phyloP scores from a whole-genome alignment of 495 filamentous ascomycete species.

The Talaromyces wortmannii region DNA sequence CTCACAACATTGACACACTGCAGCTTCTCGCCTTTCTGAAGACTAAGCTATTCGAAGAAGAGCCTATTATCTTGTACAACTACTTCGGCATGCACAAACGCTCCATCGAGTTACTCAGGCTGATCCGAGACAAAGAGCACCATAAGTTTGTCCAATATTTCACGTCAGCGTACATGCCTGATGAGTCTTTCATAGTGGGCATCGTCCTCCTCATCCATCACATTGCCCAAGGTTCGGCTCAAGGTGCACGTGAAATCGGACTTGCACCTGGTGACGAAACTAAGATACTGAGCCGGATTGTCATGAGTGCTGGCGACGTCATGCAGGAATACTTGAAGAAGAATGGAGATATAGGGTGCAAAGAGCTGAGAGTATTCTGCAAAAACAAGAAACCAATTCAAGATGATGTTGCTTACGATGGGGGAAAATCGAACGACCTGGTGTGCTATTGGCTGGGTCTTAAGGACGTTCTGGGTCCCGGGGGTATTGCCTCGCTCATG shows the following conservation, averaged over 20 bases:
- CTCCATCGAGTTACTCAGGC: slow-evolving; percentile 18
- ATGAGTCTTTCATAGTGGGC: slow-evolving; percentile 20
- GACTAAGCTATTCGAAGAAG: slow-evolving; percentile 18
- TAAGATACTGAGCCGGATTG: slow-evolving; percentile 14
- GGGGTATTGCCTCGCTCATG: slow-evolving; percentile 17
- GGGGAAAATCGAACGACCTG: slow-evolving; percentile 6
- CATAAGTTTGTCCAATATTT: slow-evolving; percentile 22
- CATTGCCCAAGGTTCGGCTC: slow-evolving; percentile 16
- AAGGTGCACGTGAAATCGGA: slow-evolving; percentile 12
- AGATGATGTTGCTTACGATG: slow-evolving; percentile 12
- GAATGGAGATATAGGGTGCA: slow-evolving; percentile 24
- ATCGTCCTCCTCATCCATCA: slow-evolving; percentile 19
- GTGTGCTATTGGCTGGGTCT: slow-evolving; percentile 5
- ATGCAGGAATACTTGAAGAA: slow-evolving; percentile 20
- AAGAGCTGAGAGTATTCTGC: slow-evolving; percentile 23
- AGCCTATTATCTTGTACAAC: slow-evolving; percentile 20
- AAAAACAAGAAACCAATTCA: slow-evolving; percentile 24
- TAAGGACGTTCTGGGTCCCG: slow-evolving; percentile 16
- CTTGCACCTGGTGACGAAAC: neutral
- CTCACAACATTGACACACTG: slow-evolving; percentile 16
- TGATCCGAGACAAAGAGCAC: slow-evolving; percentile 18
- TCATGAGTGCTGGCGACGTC: slow-evolving; percentile 18
- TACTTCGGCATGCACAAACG: slow-evolving; percentile 26
- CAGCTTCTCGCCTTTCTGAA: slow-evolving; percentile 21
- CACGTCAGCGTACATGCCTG: slow-evolving; percentile 17